Evolutionary conservation across 305 asterid genomes (phyloP).

Genomic region (Fraxinus floribunda): DNA sequence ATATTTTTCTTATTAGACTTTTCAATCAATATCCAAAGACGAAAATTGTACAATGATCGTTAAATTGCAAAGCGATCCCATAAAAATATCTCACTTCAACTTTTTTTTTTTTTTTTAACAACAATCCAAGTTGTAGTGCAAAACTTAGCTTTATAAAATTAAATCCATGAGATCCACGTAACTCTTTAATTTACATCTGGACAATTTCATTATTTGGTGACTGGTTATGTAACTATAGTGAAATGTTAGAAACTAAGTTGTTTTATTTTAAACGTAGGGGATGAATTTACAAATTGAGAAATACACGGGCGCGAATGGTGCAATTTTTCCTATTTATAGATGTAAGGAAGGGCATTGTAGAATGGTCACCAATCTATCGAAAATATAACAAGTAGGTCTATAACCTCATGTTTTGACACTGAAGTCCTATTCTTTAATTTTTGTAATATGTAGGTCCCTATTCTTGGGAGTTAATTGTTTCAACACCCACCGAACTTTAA

Average conservation of each 20-base stretch:
- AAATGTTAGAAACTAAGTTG: too few relatives aligned
- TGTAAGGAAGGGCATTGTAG: too few relatives aligned
- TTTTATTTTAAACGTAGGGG: background rate
- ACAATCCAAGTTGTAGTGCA: background rate
- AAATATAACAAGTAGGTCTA: background rate
- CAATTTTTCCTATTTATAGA: too few relatives aligned
- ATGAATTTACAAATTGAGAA: background rate
- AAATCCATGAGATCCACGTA: too few relatives aligned
- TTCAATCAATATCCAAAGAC: background rate
- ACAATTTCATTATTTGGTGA: background rate
- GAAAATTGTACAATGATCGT: background rate
- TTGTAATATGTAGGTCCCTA: background rate
- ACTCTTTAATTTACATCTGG: too few relatives aligned
- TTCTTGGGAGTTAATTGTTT: too few relatives aligned
- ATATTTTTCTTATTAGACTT: too few relatives aligned
- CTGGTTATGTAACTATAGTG: background rate
- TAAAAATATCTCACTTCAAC: background rate
- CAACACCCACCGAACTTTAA: too few relatives aligned
- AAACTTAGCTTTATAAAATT: too few relatives aligned
- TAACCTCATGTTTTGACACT: background rate
- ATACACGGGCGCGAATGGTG: too few relatives aligned
- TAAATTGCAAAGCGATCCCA: background rate
- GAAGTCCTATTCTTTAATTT: background rate
- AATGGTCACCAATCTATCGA: background rate
- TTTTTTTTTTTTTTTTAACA: background rate